Percentiles rank a stretch among this genome's conserved stretches.
Conservation (phyloP, 768 basidiomycete genomes). For the Xanthoconium stramineum region DNA sequence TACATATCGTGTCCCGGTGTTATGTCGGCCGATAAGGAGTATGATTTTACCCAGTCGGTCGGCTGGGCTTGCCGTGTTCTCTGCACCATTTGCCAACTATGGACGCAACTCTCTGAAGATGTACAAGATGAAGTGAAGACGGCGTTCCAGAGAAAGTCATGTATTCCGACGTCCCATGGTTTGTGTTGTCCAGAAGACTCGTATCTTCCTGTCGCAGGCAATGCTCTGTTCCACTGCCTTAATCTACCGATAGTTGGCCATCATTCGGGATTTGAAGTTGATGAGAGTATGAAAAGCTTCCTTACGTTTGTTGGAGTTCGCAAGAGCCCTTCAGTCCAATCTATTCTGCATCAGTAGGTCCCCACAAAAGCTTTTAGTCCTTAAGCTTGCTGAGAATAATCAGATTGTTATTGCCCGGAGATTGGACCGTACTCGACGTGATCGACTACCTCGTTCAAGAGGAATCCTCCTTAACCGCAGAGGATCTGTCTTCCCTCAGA, state of each 20-base stretch:
- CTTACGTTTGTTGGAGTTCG: neutral
- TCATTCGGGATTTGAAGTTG: slow-evolving; percentile 34
- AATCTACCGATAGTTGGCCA: neutral
- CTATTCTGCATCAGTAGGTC: neutral
- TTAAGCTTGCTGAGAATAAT: neutral
- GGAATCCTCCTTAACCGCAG: neutral
- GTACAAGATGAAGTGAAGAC: slow-evolving; percentile 29
- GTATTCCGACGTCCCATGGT: slow-evolving; percentile 53
- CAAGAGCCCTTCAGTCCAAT: neutral
- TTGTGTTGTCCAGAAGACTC: slow-evolving; percentile 64
- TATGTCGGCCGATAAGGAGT: slow-evolving; percentile 36
- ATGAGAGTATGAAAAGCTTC: neutral
- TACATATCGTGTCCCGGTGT: slow-evolving; percentile 52
- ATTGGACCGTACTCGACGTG: neutral
- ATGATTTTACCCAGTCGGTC: slow-evolving; percentile 61
- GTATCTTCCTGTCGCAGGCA: slow-evolving; percentile 77
- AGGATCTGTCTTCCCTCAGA: neutral
- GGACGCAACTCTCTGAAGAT: slow-evolving; percentile 53
- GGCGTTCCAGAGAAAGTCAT: slow-evolving; percentile 31
- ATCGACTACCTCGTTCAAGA: neutral
- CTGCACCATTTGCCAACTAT: slow-evolving; percentile 56
- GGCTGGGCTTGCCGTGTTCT: slow-evolving; percentile 79
- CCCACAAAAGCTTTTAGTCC: neutral
- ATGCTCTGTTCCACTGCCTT: slow-evolving; percentile 24
- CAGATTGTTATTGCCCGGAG: neutral